These are phyloP conservation scores for Ascosphaera aggregata DNA, from an alignment of 2,329 filamentous ascomycete genomes.

Conservation along the genomic window DNA sequence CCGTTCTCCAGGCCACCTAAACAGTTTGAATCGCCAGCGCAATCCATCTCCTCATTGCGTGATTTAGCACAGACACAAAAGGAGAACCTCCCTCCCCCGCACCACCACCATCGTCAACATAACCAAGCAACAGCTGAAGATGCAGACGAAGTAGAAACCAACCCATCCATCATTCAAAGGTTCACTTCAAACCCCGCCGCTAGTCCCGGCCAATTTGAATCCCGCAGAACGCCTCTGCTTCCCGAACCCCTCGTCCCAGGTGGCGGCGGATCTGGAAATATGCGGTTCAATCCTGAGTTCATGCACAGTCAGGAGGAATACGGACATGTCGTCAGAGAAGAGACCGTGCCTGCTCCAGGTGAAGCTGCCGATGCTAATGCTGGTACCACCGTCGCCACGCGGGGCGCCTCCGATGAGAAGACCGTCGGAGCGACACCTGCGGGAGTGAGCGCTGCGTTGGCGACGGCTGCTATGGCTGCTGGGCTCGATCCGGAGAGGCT, in stretches of 20 bases:
- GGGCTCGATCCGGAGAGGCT: background rate
- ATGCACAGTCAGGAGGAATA: constrained; percentile 1
- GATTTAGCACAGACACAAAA: background rate
- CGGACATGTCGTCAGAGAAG: background rate
- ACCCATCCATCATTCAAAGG: constrained; percentile 63
- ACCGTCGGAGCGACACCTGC: background rate
- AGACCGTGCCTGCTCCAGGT: background rate
- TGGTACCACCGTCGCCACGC: background rate
- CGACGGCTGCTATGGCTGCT: background rate
- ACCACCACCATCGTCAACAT: constrained; percentile 5
- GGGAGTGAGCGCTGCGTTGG: background rate
- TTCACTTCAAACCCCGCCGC: constrained; percentile 18
- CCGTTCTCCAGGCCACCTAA: background rate
- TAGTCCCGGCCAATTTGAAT: background rate
- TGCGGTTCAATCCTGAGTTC: background rate
- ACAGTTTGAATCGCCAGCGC: background rate
- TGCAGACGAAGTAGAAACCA: constrained; percentile 46
- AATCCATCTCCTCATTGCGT: background rate
- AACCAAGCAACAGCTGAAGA: constrained; percentile 15
- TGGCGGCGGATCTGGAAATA: background rate
- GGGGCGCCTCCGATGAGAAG: background rate
- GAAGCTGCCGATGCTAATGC: too few relatives aligned
- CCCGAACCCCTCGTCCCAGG: background rate
- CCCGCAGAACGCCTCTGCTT: background rate
- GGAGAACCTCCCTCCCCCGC: background rate